Conservation (phyloP, 306 rosid genomes). For the Gillenia trifoliata region DNA sequence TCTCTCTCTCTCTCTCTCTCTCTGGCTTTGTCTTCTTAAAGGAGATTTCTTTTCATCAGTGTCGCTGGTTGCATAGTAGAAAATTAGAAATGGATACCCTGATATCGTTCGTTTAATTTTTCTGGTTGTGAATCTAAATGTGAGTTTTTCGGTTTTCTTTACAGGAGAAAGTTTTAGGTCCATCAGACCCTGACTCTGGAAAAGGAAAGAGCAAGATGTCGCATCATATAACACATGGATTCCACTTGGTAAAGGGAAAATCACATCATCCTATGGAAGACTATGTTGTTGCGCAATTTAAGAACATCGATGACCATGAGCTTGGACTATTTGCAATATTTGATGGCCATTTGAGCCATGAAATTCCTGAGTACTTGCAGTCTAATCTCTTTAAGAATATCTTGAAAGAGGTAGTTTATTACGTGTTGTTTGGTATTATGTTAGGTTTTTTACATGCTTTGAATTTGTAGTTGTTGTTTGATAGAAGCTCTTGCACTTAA, state of each 20-base stretch:
- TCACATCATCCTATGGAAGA: constrained; percentile 85
- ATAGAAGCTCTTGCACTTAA: not conserved
- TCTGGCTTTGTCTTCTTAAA: not conserved
- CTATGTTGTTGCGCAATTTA: constrained; percentile 75
- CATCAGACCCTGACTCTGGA: constrained; percentile 84
- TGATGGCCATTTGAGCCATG: constrained; percentile 89
- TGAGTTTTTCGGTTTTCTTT: constrained; percentile 11
- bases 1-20: not conserved
- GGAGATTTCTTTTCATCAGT: not conserved
- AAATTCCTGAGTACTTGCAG: constrained; percentile 67
- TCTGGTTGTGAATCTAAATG: constrained; percentile 12
- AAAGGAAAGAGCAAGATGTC: constrained; percentile 98
- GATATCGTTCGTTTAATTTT: not conserved
- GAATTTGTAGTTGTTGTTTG: not conserved
- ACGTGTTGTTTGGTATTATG: not conserved
- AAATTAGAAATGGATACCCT: not conserved
- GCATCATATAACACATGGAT: constrained; percentile 74
- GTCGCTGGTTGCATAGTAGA: not conserved
- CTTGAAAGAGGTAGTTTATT: constrained; percentile 58
- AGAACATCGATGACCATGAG: constrained; percentile 65
- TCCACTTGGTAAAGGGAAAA: constrained; percentile 83
- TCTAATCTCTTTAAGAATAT: constrained; percentile 74
- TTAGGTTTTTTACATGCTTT: not conserved
- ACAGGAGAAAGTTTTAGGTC: constrained; percentile 77
- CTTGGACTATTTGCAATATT: constrained; percentile 92